phyloP scores from a whole-genome alignment of 148 eudicot species.

The Chenopodium album region DNA sequence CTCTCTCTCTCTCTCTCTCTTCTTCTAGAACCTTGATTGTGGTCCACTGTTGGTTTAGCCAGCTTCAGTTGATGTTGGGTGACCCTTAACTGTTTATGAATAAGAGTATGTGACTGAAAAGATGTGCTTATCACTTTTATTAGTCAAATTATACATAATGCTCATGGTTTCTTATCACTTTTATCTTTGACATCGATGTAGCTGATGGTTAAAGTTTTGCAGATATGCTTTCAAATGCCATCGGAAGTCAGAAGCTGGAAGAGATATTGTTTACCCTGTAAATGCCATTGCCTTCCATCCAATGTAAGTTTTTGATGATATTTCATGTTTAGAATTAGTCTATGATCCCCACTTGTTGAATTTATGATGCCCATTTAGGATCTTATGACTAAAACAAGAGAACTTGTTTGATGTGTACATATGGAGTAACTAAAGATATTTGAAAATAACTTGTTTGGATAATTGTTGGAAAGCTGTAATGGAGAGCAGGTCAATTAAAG shows the following conservation, averaged over 20 bases:
- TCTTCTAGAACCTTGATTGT: background rate
- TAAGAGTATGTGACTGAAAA: no score
- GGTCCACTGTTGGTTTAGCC: background rate
- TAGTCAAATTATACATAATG: background rate
- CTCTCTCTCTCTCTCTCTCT: background rate
- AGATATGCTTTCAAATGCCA: slow-evolving; percentile 98
- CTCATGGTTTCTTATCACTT: background rate
- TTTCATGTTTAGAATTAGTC: background rate
- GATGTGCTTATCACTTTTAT: background rate
- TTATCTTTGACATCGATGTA: background rate
- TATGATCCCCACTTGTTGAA: background rate
- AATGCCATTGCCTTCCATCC: slow-evolving; percentile 96
- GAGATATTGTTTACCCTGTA: slow-evolving; percentile 92
- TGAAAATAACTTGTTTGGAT: background rate
- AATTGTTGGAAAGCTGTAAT: background rate
- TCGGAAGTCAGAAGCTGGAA: slow-evolving; percentile 85
- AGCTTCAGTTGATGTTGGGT: background rate
- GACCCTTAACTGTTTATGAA: background rate
- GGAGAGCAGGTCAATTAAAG: no score
- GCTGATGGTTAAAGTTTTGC: slow-evolving; percentile 22
- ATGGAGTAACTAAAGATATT: background rate
- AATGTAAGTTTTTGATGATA: slow-evolving; percentile 44
- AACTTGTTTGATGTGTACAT: background rate
- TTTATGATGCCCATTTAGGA: background rate
- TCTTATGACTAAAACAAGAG: background rate